Evolutionary conservation across 2,329 filamentous ascomycete species (phyloP), one percentile per base, ranked within the genome.

Genomic region (Epicoccum nigrum): DNA sequence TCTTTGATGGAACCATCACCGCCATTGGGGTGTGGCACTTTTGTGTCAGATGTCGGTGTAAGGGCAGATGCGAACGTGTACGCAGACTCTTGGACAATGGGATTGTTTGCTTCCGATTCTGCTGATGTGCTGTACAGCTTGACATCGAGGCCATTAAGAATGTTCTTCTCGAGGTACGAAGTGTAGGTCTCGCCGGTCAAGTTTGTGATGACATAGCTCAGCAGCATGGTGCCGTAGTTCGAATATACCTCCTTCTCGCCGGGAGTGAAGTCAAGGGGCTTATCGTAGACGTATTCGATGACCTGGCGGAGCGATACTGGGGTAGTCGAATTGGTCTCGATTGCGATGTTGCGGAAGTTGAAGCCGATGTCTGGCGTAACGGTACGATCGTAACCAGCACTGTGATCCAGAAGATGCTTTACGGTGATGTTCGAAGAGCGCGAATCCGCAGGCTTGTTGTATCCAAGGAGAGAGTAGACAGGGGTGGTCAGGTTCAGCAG

Each of bases 221-320:
- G 30, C 0, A 64, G 49, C 58, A 64, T 60, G 41, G 58, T 61
- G 3, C 55, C 56, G 38, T 56, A 63, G 47, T 64, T 64, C 3
- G 54, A 58, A 48, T 62, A 64, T 6, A 31, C 54, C 17, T 19
- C 35, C 40, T 58, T 38, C 44, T 33, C 20, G 8, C 60, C 60
- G 0, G 57, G 62, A 4, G 55, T 56, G 47, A 54, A 66, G 45
- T 64, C 60, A 9, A 64, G 51, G 11, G 55, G 56, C 21, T 39
- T 45, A 9, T 46, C 41, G 21, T 35, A 45, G n/a, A 59, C 37
- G 30, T 60, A 62, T 17, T 66, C 58, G 43, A 66, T 58, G 31
- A 63, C 31, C 33, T 63, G 57, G 7, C 47, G 49, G 19, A 66
- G 53, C 0, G 56, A 57, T 6, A 54, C 58, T 2, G 62, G 59